phyloP scores from a whole-genome alignment of 1,139 yeast species.

The Candida sanyaensis region DNA sequence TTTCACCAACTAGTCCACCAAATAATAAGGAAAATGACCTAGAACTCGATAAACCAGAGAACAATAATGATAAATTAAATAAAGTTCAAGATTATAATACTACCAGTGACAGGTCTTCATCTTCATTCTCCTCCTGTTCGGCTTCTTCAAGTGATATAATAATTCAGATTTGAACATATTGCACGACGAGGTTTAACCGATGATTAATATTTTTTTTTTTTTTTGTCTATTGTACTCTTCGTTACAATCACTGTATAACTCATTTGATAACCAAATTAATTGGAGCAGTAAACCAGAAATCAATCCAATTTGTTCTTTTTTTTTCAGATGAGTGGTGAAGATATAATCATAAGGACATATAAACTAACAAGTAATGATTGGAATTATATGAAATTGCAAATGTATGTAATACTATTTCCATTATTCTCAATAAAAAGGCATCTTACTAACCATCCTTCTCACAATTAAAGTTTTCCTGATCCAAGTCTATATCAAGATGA shows the following conservation, averaged over 20 bases:
- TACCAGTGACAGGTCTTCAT: not conserved
- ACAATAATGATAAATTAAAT: not conserved
- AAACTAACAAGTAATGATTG: slow-evolving; percentile 4
- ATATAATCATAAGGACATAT: not conserved
- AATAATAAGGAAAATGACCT: not conserved
- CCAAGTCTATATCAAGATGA: slow-evolving; percentile 4
- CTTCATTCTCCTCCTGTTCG: slow-evolving; percentile 1
- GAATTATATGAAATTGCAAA: slow-evolving; percentile 10
- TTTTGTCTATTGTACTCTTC: not conserved
- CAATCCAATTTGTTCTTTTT: no score
- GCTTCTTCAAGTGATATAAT: slow-evolving; percentile 13
- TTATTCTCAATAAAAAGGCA: not conserved
- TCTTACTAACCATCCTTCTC: not conserved
- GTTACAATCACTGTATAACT: no score
- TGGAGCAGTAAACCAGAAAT: not conserved
- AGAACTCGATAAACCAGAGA: not conserved
- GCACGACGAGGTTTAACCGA: not conserved
- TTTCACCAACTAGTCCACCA: slow-evolving; percentile 8
- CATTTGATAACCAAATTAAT: not conserved
- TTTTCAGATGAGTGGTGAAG: not conserved
- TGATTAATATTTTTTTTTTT: not conserved
- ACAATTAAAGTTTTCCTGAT: slow-evolving; percentile 6
- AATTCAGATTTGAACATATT: slow-evolving; percentile 9
- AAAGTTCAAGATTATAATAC: not conserved
- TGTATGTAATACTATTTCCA: slow-evolving; percentile 10